Evolutionary conservation across 1,284 basidiomycete species (phyloP).

Genomic region (Cryptococcus hybrid): DNA sequence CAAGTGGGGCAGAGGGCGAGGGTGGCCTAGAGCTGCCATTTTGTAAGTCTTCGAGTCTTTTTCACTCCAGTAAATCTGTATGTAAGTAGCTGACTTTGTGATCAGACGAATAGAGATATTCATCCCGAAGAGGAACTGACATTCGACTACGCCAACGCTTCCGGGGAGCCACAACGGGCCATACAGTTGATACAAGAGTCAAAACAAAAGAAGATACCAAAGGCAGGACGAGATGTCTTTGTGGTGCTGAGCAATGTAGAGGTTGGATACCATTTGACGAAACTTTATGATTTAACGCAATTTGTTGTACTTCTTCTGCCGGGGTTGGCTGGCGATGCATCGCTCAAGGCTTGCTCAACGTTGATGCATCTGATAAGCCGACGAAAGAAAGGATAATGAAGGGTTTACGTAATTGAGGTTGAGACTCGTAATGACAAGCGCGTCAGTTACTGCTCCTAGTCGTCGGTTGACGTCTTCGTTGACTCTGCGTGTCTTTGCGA

Average conservation of each 20-base stretch:
- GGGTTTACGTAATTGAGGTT: too few species aligned
- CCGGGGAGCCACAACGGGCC: conserved; percentile 9
- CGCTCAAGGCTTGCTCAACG: too few species aligned
- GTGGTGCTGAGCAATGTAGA: conserved; percentile 22
- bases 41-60: conserved; percentile 21
- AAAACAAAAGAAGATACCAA: neutral
- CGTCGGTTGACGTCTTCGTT: too few species aligned
- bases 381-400: too few species aligned
- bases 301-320: neutral
- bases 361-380: too few species aligned
- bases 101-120: conserved; percentile 22
- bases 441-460: too few species aligned
- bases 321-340: too few species aligned
- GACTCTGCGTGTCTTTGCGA: too few species aligned
- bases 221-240: conserved; percentile 21
- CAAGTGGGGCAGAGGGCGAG: conserved; percentile 24
- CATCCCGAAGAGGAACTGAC: conserved; percentile 28
- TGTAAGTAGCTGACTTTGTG: neutral
- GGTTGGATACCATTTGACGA: conserved; percentile 38
- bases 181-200: neutral
- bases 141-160: conserved; percentile 36
- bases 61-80: neutral
- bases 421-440: too few species aligned
- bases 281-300: conserved; percentile 10
- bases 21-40: conserved; percentile 28